Evolutionary conservation across 2,329 filamentous ascomycete species (phyloP), one percentile per base, ranked within the genome.

Genomic region (Cladorrhinum sp.): DNA sequence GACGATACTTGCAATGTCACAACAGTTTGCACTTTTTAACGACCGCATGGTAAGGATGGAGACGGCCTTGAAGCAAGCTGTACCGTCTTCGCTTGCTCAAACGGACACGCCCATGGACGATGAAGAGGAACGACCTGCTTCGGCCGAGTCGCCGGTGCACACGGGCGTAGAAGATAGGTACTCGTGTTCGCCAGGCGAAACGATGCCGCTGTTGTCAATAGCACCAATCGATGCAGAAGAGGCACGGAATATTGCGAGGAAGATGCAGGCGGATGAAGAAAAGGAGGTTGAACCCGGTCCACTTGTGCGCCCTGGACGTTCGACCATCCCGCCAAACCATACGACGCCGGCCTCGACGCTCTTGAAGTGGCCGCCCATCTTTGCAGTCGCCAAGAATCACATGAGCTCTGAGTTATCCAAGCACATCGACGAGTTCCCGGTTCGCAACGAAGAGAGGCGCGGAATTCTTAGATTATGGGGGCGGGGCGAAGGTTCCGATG

Each of bases 291-390:
- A 82, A 50, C 80, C 82, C 20, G 80, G 81, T 7, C 79, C 80
- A 7, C 75, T 79, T 10, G 81, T 84, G 6, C 77, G 75, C 12
- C 82, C 82, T 1, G 86, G 85, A 52, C 82, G 86, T 65, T 83
- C 90, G 14, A 85, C 89, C 1, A 90, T 96, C 59, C 90, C 92
- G 0, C 84, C 87, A 26, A 91, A 96, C 66, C 94, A 98, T 70
- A 96, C 91, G 0, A 97, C 93, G 0, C 86, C 92, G n/a, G 92
- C 92, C 1, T 91, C 95, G 55, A 85, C 92, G 64, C 79, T 98
- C 18, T 77, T 98, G 26, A 80, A 83, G 52, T 92, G 89, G 86
- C 83, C 83, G 0, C 82, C 86, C 0, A 91, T 95, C 58, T 76
- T 80, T 71, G 76, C 81, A 64, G 71, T 97, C 70, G 86, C 91